Base-by-base conservation (phyloP, 2,329 filamentous ascomycete species). In the Daldinia sp. region DNA sequence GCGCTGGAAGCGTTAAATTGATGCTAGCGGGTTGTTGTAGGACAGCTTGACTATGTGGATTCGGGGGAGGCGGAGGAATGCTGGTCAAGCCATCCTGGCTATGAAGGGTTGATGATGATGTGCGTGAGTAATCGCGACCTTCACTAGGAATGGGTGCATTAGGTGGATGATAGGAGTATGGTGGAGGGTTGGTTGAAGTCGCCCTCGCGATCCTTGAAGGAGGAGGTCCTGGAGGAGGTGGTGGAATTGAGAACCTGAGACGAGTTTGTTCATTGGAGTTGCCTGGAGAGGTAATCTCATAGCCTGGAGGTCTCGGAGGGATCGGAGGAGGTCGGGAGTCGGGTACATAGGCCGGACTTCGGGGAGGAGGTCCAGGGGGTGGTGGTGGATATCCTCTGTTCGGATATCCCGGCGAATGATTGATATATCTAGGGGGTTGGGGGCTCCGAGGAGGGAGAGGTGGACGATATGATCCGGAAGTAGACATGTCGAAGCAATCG, bases 371-470 rank as follows among this genome's bases (percentile, higher is more conserved):
- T 7, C 57, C 53, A 42, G 65, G 63, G 20, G 70, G 69, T 37
- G 66, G 70, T 12, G 64, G 67, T 15, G 70, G 66, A 59, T 62
- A 69, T 6, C 26, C 59, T 56, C 61, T 63, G 9, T 46, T 56
- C 48, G 48, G 53, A 23, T 63, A 46, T 59, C 41, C 33, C 37
- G 37, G 23, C 42, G 65, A 51, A 42, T 55, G 51, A 23, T 37
- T 26, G 35, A 4, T 30, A 58, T 64, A 50, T 23, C 15, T 46
- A 41, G 30, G 42, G 39, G 65, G 70, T 42, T 64, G 70, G 35
- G 68, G 72, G 37, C 60, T 72, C 63, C 71, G 64, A 33, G 73
- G 71, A 30, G 72, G 74, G 9, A 73, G 69, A 59, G 67, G 69
- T 9, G 73, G 69, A 10, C 64, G 62, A 2, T 63, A 44, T 28